phyloP scores from a whole-genome alignment of 257 asterid genomes.

The Echites panduratus region DNA sequence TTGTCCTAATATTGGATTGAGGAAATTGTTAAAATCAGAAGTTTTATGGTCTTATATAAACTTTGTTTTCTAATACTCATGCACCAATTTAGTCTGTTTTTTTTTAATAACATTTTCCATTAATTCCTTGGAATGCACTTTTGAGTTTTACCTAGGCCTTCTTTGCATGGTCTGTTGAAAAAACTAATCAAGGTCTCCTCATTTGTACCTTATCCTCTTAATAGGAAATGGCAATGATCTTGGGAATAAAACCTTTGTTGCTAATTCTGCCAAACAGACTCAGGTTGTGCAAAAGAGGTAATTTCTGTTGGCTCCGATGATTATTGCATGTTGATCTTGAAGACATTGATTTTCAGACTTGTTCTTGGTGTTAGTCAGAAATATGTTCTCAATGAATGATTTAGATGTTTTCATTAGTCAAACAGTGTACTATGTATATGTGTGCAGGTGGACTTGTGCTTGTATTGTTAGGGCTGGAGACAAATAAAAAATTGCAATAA shows the following conservation, averaged over 20 bases:
- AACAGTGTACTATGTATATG: neutral
- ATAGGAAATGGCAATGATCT: constrained; percentile 35
- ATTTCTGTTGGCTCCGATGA: constrained; percentile 13
- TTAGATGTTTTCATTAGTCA: neutral
- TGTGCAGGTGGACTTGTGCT: neutral
- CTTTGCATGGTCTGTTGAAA: neutral
- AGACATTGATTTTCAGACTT: constrained; percentile 5
- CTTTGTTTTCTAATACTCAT: neutral
- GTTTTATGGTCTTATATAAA: neutral
- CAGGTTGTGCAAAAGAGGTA: constrained; percentile 61
- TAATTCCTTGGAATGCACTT: neutral
- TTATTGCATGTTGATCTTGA: constrained; percentile 7
- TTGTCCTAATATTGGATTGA: neutral
- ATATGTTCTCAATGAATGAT: neutral
- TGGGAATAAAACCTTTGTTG: constrained; percentile 23
- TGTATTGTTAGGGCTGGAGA: neutral
- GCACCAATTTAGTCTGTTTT: neutral
- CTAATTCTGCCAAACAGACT: constrained; percentile 28
- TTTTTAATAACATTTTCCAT: neutral
- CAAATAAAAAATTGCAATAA: neutral
- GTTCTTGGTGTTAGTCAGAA: neutral
- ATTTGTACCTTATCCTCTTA: constrained; percentile 10
- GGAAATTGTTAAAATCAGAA: neutral
- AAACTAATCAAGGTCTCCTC: neutral
- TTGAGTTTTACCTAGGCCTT: neutral